These are phyloP conservation scores for Telopea speciosissima DNA, from an alignment of 177 flowering plant species.

Conservation along the genomic window DNA sequence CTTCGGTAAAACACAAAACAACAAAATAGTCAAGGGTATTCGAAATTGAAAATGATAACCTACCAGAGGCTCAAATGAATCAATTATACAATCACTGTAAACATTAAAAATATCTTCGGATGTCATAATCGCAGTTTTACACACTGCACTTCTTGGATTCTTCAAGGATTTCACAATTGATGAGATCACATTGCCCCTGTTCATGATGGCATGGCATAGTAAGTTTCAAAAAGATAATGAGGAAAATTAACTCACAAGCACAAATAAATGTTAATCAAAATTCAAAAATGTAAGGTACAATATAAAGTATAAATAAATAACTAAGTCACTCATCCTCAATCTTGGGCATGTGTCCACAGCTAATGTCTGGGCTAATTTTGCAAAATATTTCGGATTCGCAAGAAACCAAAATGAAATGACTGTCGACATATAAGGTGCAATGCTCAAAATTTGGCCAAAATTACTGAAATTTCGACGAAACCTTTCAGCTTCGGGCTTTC, in stretches of 20 bases:
- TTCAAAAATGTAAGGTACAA: no score
- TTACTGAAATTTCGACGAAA: no score
- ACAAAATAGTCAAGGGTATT: background rate
- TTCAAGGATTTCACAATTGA: conserved; percentile 74
- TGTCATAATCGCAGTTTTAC: conserved; percentile 90
- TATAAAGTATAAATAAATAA: no score
- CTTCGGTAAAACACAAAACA: background rate
- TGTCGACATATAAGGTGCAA: no score
- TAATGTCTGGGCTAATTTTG: no score
- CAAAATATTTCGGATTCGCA: no score
- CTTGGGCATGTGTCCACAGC: background rate
- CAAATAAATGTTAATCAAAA: background rate
- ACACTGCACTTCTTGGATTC: conserved; percentile 94
- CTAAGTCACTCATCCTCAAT: background rate
- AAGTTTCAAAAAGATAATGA: background rate
- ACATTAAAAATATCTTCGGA: conserved; percentile 68
- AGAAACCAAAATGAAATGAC: no score
- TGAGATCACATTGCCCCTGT: conserved; percentile 58
- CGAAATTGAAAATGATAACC: conserved; percentile 7
- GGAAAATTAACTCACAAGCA: background rate
- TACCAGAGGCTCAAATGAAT: conserved; percentile 77
- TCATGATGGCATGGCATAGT: conserved; percentile 1
- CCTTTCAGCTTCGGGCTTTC: no score
- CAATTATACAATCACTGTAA: conserved; percentile 63
- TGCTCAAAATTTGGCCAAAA: no score